phyloP scores from a whole-genome alignment of 1,284 basidiomycete genomes.

The Pisolithus thermaeus region DNA sequence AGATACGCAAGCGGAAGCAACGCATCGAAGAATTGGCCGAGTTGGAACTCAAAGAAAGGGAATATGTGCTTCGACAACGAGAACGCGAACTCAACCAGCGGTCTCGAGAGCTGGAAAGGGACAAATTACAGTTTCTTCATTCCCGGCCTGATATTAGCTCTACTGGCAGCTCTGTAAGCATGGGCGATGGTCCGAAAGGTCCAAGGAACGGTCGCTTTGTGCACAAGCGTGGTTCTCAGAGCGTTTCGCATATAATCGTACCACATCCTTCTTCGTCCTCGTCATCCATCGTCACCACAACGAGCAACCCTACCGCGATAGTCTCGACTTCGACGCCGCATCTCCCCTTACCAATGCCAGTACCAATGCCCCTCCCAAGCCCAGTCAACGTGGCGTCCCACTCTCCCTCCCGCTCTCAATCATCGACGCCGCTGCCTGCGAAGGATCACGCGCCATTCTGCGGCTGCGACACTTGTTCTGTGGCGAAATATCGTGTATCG shows the following conservation, averaged over 20 bases:
- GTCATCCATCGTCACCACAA: slow-evolving; percentile 2
- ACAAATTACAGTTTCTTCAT: slow-evolving; percentile 37
- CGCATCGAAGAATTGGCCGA: slow-evolving; percentile 47
- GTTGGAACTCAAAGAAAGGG: slow-evolving; percentile 47
- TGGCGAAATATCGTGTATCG: slow-evolving; percentile 39
- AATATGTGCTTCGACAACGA: slow-evolving; percentile 46
- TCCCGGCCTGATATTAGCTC: slow-evolving; percentile 20
- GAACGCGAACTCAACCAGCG: slow-evolving; percentile 55
- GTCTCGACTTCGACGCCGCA: slow-evolving; percentile 6
- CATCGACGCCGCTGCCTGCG: slow-evolving; percentile 20
- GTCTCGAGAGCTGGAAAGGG: slow-evolving; percentile 49
- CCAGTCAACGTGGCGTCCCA: slow-evolving; percentile 15
- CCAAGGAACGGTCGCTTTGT: slow-evolving; percentile 20
- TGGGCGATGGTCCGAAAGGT: slow-evolving; percentile 21
- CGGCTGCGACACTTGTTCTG: slow-evolving; percentile 56
- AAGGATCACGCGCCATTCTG: slow-evolving; percentile 52
- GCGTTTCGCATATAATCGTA: slow-evolving; percentile 40
- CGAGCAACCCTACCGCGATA: neutral
- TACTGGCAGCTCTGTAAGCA: slow-evolving; percentile 3
- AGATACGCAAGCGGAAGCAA: slow-evolving; percentile 35
- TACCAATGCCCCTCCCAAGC: slow-evolving; percentile 9
- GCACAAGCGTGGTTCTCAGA: slow-evolving; percentile 36
- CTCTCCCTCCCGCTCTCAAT: slow-evolving; percentile 21
- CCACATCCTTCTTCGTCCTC: slow-evolving; percentile 25
- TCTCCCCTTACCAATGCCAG: slow-evolving; percentile 10